Conservation (phyloP, 768 basidiomycete genomes). For the Grammothele lineata region DNA sequence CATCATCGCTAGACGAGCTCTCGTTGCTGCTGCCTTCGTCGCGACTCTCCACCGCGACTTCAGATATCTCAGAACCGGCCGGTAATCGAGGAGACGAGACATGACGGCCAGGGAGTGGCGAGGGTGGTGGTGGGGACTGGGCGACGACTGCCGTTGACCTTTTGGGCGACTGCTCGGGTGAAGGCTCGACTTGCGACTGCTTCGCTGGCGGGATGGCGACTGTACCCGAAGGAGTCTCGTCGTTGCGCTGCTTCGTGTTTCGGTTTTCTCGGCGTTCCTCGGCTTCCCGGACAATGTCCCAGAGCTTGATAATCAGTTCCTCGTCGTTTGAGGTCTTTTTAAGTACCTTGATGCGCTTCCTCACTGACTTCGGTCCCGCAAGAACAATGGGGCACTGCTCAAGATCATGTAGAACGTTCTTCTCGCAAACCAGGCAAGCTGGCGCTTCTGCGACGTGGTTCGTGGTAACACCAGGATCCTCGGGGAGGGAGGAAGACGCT, state of each 20-base stretch:
- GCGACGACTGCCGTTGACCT: too few species aligned
- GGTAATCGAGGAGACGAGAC: conserved; percentile 23
- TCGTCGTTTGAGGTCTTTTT: conserved; percentile 22
- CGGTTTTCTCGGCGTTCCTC: too few species aligned
- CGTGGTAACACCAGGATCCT: neutral
- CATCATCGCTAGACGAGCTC: conserved; percentile 25
- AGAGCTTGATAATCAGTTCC: conserved; percentile 39
- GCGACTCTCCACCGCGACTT: conserved; percentile 32
- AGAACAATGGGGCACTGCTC: conserved; percentile 45
- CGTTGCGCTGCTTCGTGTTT: too few species aligned
- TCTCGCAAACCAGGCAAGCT: conserved; percentile 44
- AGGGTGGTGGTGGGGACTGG: neutral
- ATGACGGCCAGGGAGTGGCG: conserved; percentile 2
- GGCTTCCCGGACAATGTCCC: conserved; percentile 25
- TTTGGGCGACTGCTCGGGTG: too few species aligned
- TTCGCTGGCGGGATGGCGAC: too few species aligned
- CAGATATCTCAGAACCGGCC: conserved; percentile 29
- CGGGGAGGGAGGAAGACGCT: neutral
- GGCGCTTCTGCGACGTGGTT: conserved; percentile 2
- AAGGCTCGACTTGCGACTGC: too few species aligned
- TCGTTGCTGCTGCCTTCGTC: conserved; percentile 40
- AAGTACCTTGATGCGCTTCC: conserved; percentile 42
- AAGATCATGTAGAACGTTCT: conserved; percentile 42
- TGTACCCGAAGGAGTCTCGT: too few species aligned
- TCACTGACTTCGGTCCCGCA: conserved; percentile 39